These are phyloP conservation scores for Amoebophrya sp. DNA, from an alignment of 169 alveolate genomes.

Conservation along the genomic window DNA sequence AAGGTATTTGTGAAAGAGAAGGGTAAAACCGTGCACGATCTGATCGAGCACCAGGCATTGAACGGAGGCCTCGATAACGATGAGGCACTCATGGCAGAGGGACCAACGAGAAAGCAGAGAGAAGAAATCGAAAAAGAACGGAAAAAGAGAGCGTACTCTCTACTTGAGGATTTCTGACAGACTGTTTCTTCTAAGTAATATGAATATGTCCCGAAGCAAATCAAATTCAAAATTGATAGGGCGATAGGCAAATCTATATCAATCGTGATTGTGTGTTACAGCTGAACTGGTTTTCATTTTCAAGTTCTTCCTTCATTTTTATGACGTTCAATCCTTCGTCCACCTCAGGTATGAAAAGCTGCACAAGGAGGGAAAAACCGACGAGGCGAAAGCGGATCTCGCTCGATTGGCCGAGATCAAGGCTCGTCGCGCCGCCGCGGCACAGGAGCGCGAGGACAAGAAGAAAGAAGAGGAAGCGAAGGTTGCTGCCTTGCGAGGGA, in stretches of 20 bases:
- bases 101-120: background rate
- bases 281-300: too few species aligned
- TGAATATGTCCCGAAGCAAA: background rate
- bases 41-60: background rate
- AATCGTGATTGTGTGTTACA: too few species aligned
- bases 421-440: background rate
- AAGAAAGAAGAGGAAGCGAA: background rate
- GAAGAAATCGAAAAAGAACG: constrained; percentile 3
- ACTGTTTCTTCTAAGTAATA: background rate
- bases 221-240: too few species aligned
- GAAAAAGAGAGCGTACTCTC: background rate
- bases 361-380: background rate
- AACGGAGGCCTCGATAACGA: background rate
- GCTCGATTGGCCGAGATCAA: constrained; percentile 13
- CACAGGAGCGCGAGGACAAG: background rate
- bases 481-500: background rate
- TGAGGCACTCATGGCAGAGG: background rate
- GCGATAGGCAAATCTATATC: too few species aligned
- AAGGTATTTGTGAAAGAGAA: background rate
- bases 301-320: too few species aligned
- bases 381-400: constrained; percentile 4
- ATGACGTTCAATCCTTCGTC: too few species aligned
- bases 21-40: background rate
- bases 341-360: background rate
- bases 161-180: background rate